Evolutionary conservation across 805 yeast species (phyloP), one percentile per base, ranked within the genome.

Genomic region (Lachancea sp.): DNA sequence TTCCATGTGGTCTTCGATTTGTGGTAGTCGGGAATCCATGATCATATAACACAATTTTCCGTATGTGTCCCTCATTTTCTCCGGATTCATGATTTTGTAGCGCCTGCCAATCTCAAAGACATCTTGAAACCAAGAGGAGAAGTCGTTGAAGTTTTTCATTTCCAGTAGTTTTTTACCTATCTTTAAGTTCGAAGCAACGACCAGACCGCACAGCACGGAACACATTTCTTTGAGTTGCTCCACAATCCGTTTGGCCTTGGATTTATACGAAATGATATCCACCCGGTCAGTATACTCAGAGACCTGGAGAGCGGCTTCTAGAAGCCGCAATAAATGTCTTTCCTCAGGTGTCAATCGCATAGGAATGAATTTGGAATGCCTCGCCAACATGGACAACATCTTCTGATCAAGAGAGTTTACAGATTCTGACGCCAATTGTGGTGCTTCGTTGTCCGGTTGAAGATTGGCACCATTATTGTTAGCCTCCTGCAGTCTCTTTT

Each of bases 1-100:
- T 49, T 81, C 91, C 81, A 85, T 75, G 42, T 79, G 79, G 13
- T 75, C 78, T 51, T 74, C 76, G 48, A 85, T 76, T 53, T 84
- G 88, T 0, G 88, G 84, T 25, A 82, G 63, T 38, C 85, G 68
- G 2, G 93, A 85, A 62, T 85, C 95, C 93, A 85, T 85, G 31
- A 84, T 79, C 85, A 85, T 85, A 62, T 85, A 85, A 66, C 85
- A 81, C 46, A 85, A 67, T 56, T 85, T 84, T 38, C 95, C 95
- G 60, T 79, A 85, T 3, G 80, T 80, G 55, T 81, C 85, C 49
- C 89, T 73, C 85, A 85, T 81, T 54, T 78, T 73, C 53, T 85
- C 89, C 0, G 95, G 95, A 56, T 85, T 85, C 89, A 85, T 81
- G 54, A 85, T 80, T 59, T 85, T 85, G 66, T 85, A 85, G 36